Conservation (phyloP, 768 basidiomycete species). For the Dacryopinax primogenitus region DNA sequence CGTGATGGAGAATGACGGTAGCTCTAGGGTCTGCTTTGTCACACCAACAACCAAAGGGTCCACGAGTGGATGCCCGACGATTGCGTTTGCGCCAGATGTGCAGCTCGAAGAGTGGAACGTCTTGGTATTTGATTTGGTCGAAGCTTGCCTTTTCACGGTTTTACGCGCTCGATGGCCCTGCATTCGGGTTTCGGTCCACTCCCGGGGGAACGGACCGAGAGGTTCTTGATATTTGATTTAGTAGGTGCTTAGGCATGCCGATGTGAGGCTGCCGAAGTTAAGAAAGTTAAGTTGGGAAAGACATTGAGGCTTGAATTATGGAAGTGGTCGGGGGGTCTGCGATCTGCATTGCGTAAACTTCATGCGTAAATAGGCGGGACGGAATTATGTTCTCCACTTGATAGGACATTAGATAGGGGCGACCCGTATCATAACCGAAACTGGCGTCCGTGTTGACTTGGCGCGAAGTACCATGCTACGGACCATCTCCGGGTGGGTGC, state of each 20-base stretch:
- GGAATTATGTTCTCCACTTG: background rate
- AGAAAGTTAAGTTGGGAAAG: no score
- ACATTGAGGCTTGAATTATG: background rate
- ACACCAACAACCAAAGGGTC: no score
- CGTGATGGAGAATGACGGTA: no score
- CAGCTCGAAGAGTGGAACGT: background rate
- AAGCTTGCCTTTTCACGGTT: background rate
- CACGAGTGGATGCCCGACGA: background rate
- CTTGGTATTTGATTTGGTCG: constrained; percentile 8
- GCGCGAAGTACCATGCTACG: no score
- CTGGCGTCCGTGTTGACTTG: no score
- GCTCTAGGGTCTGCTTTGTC: no score
- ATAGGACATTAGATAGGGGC: background rate
- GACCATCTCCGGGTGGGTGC: no score
- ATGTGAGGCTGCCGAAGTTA: background rate
- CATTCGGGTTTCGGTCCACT: constrained; percentile 7
- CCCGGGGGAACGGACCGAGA: background rate
- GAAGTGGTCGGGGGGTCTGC: background rate
- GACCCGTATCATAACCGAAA: no score
- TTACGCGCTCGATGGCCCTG: background rate
- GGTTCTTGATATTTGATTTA: constrained; percentile 6
- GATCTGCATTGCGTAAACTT: background rate
- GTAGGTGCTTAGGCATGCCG: background rate
- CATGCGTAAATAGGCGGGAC: background rate
- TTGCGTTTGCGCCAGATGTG: background rate